Evolutionary conservation across 129 eudicot genomes (phyloP).

Genomic region (Kitagawia praeruptora): DNA sequence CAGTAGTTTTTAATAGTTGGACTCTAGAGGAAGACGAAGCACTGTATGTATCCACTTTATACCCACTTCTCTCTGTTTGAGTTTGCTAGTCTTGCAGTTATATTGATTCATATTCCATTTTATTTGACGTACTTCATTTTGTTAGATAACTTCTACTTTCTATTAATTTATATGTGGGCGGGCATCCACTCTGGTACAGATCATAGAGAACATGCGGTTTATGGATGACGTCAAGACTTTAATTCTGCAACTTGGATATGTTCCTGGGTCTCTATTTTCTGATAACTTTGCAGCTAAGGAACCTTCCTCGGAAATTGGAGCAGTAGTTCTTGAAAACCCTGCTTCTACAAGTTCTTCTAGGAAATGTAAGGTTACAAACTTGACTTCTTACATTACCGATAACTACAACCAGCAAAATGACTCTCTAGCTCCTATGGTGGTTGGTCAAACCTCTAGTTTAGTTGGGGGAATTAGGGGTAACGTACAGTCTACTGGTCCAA

Average conservation of each 20-base stretch:
- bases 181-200: conserved; percentile 35
- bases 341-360: conserved; percentile 23
- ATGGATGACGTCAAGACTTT: conserved; percentile 64
- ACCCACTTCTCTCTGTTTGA: background rate
- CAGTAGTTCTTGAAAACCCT: conserved; percentile 21
- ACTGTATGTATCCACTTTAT: background rate
- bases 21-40: background rate
- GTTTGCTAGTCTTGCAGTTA: background rate
- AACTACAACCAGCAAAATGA: conserved; percentile 27
- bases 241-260: conserved; percentile 71
- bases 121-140: background rate
- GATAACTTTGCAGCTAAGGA: conserved; percentile 44
- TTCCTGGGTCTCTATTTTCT: conserved; percentile 56
- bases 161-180: background rate
- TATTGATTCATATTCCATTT: background rate
- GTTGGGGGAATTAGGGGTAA: conserved; percentile 16
- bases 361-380: conserved; percentile 17
- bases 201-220: conserved; percentile 69
- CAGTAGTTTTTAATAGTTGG: background rate
- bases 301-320: conserved; percentile 22
- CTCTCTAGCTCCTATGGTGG: conserved; percentile 31
- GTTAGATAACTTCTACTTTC: background rate
- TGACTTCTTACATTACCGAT: conserved; percentile 23
- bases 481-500: conserved; percentile 25
- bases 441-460: conserved; percentile 33